Evolutionary conservation across 2,329 filamentous ascomycete species (phyloP), one percentile per base, ranked within the genome.

Genomic region (Colletotrichum sp.): DNA sequence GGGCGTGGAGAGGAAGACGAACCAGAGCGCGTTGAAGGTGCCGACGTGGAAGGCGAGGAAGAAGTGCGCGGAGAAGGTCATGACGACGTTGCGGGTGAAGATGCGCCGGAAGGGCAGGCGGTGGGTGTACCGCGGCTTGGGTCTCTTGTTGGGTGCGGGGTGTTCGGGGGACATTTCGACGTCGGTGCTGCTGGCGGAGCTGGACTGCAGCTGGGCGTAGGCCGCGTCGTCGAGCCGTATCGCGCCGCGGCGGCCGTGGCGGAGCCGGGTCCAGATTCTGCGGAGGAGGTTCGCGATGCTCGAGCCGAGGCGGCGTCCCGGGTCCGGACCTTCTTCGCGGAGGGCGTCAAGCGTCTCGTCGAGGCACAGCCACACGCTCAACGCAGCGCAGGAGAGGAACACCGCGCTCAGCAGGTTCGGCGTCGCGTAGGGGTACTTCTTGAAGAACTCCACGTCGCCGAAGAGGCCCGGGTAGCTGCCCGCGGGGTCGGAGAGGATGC

Each of bases 11-110:
- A 96, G 88, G 83, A 96, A 96, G 66, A 95, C 89, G 76, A 94
- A 94, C 86, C 93, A 95, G 59, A 96, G 89, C 3, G 93, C 90
- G 81, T 94, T 94, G 86, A 95, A 96, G 32, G 94, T 93, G 75
- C 92, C 93, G 79, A 95, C 88, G 83, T 96, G 94, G 77, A 95
- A 90, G 21, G 92, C 90, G 63, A 95, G 89, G 74, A 95, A 88
- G 78, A 93, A 93, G 77, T 94, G 92, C 10, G 90, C 89, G n/a
- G 92, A 77, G 4, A 96, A 81, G 1, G 89, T 91, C 65, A 89
- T 81, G 65, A 81, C 77, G 21, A 92, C 89, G 73, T 91, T 91
- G 62, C 84, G 87, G 5, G 87, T 92, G 79, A 92, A 90, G 66
- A 92, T 89, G 28, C 85, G 86, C 4, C 86, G 83, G 81, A 92